Base-by-base conservation (phyloP, 495 filamentous ascomycete genomes). In the Penicillium herquei region DNA sequence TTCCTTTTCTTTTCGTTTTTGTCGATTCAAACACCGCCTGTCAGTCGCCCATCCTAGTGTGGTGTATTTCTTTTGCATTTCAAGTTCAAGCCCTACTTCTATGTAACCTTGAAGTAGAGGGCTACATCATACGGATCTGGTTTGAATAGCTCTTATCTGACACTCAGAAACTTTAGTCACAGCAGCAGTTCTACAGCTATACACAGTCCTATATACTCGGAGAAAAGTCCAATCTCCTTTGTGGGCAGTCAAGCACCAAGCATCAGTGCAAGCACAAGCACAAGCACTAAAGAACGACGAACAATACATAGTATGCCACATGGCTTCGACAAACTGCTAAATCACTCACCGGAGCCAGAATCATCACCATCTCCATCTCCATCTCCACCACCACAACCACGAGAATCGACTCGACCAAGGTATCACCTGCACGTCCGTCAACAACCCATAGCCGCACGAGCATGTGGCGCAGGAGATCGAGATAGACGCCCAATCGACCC, bases 401-500 rank as follows among this genome's bases (percentile, higher is more conserved):
- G 56, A 11, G 40, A 43, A 32, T 66, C 62, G n/a, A 58, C 55
- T 4, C 52, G 61, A 49, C 64, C 72, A 33, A 71, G 74, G 26
- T 84, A 84, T 64, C 70, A 71, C 32, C 81, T 98, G 41, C 79
- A 78, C 32, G 84, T 98, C 37, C 88, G 94, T 12, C 94, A 98
- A 65, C 94, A 98, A 59, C 94, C 94, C 32, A 76, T 85, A 5
- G 92, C 91, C 6, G 94, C 93, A 39, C 84, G 94, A 64, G 91
- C 91, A 44, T 98, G 94, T 70, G 93, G 94, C 7, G 96, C 95
- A 58, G 92, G 92, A 50, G 94, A 97, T 69, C 77, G 93, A 62
- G 94, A 98, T 69, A 87, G 94, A 30, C 83, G 94, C 51, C 90
- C 96, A 30, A 91, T 98, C 45, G 94, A 98, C 61, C 94, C 94